Conservation (phyloP, 352 stramenopile species). For the Phytophthora hibernalis region DNA sequence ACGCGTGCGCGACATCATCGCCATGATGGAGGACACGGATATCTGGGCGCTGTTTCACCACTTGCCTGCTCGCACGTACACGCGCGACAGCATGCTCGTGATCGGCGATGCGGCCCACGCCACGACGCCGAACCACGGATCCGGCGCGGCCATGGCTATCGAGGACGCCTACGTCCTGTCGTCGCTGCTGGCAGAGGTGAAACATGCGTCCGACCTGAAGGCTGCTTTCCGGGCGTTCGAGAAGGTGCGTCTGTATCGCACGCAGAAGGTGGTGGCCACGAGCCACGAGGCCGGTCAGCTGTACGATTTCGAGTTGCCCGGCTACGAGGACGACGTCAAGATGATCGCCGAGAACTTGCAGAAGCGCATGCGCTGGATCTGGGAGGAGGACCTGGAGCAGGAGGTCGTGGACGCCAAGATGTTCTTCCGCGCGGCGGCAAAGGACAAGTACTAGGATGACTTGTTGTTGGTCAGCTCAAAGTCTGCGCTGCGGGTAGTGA, state of each 20-base stretch:
- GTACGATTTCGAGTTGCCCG: constrained; percentile 42
- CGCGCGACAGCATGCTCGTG: constrained; percentile 36
- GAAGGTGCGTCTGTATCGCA: constrained; percentile 47
- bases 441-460: constrained; percentile 22
- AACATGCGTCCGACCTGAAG: constrained; percentile 28
- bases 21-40: constrained; percentile 50
- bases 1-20: constrained; percentile 43
- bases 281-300: constrained; percentile 41
- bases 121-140: constrained; percentile 42
- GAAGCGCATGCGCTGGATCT: constrained; percentile 45
- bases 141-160: constrained; percentile 41
- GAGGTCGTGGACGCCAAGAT: constrained; percentile 38
- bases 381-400: constrained; percentile 44
- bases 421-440: constrained; percentile 16
- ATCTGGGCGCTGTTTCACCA: constrained; percentile 46
- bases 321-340: constrained; percentile 34
- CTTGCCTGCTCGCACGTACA: constrained; percentile 40
- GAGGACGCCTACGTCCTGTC: constrained; percentile 45
- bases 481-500: neutral
- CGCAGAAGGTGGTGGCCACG: constrained; percentile 37
- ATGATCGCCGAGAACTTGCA: constrained; percentile 41
- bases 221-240: constrained; percentile 41
- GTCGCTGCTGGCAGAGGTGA: constrained; percentile 36
- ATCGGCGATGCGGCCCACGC: constrained; percentile 45
- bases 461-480: neutral